Evolutionary conservation across 805 yeast species (phyloP), one percentile per base, ranked within the genome.

Genomic region (Hanseniaspora singularis): DNA sequence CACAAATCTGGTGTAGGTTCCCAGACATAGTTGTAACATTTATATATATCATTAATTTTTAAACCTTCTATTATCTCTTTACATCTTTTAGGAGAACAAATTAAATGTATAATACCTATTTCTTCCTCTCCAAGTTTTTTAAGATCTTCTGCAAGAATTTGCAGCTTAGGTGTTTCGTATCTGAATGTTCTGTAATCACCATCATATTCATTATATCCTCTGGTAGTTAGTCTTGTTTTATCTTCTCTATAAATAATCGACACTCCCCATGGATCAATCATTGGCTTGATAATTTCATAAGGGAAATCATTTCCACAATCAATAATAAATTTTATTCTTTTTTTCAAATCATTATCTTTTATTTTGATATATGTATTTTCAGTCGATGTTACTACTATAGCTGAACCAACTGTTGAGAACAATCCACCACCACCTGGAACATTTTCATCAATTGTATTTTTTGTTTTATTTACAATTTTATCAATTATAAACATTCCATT

Each of bases 401-500:
- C 65, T 0, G 85, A 77, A 0, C 96, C 96, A 14, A 81, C 64
- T 1, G 78, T 73, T 1, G 87, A 87, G 59, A 73, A 88, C 0
- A 89, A 74, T 0, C 94, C 96, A 2, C 88, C 97, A 2, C 97
- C 97, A 0, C 97, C 97, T 39, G 84, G 68, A 7, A 88, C 69
- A 57, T 83, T 51, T 60, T 51, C 55, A 59, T 52, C 65, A 67
- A 20, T 64, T 54, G 33, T 49, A 52, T 53, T 68, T 47, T 49
- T 64, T 42, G 51, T 63, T 52, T 45, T 61, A 53, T 42, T 61
- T 49, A 74, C 77, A 53, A 87, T 84, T 52, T 85, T 95, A 61
- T 88, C 97, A 15, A 88, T 72, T 55, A 89, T 86, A 63, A 86
- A 81, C 85, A 88, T 80, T 38, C 96, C 97, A 67, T 83, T 67